A percentile compares a stretch with the other conserved stretches of the same genome.
phyloP scores from a whole-genome alignment of 805 yeast genomes.

The Nakazawaea molendinolei region DNA sequence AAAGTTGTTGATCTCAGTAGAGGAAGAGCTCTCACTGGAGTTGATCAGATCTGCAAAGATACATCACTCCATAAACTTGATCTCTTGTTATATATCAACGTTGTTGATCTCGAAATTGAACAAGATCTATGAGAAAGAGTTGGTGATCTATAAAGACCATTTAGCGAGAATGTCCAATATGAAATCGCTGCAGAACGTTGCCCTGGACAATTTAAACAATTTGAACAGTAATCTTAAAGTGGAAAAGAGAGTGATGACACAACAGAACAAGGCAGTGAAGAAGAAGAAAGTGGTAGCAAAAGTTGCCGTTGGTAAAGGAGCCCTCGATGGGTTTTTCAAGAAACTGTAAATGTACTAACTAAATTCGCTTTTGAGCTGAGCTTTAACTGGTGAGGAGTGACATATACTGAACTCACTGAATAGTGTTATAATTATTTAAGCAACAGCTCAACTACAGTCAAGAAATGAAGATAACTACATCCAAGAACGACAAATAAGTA shows the following conservation, averaged over 20 bases:
- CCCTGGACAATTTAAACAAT: slow-evolving; percentile 24
- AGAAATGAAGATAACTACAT: too few relatives aligned
- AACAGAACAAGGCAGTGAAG: slow-evolving; percentile 13
- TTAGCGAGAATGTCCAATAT: slow-evolving; percentile 16
- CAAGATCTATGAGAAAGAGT: slow-evolving; percentile 16
- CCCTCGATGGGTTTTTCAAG: slow-evolving; percentile 62
- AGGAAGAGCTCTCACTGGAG: slow-evolving; percentile 25
- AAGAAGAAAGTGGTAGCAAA: slow-evolving; percentile 29
- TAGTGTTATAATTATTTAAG: too few relatives aligned
- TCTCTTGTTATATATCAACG: slow-evolving; percentile 36
- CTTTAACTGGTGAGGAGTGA: too few relatives aligned
- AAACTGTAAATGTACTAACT: too few relatives aligned
- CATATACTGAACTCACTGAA: too few relatives aligned
- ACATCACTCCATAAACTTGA: slow-evolving; percentile 37
- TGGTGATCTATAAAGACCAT: slow-evolving; percentile 14
- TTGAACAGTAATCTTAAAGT: slow-evolving; percentile 23
- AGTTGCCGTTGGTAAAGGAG: slow-evolving; percentile 57
- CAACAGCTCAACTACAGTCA: too few relatives aligned
- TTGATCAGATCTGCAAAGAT: slow-evolving; percentile 29
- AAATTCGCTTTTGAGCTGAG: too few relatives aligned
- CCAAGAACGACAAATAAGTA: too few relatives aligned
- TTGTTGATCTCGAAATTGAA: slow-evolving; percentile 22
- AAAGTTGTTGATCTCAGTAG: slow-evolving; percentile 19
- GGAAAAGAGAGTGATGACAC: slow-evolving; percentile 16
- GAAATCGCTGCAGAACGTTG: slow-evolving; percentile 19